Conservation (phyloP, 2,329 filamentous ascomycete species). For the Aspergillus fumigatus region DNA sequence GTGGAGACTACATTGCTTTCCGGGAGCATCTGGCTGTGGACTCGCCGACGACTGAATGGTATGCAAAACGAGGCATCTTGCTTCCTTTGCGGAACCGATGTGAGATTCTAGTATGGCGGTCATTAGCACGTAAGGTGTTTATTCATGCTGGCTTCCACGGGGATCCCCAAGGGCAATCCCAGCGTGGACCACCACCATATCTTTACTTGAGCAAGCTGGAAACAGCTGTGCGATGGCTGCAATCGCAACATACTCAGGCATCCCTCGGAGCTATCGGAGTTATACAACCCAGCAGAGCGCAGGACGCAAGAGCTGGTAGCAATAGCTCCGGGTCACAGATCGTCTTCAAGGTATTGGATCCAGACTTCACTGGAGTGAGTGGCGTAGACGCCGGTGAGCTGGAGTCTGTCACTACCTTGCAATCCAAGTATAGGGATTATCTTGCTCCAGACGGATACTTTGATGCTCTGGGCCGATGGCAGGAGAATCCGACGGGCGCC, state of each 20-base stretch:
- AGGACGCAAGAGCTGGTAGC: constrained; percentile 8
- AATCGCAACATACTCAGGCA: constrained; percentile 36
- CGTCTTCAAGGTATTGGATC: constrained; percentile 27
- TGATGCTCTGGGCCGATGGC: constrained; percentile 26
- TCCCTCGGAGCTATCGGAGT: constrained; percentile 2
- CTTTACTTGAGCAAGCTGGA: constrained; percentile 68
- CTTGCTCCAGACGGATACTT: constrained; percentile 32
- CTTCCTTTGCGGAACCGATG: constrained; percentile 72
- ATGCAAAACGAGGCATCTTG: constrained; percentile 70
- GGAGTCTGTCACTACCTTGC: constrained; percentile 8
- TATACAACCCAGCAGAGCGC: not conserved
- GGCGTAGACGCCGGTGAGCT: constrained; percentile 5
- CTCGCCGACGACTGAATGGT: constrained; percentile 61
- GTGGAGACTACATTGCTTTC: constrained; percentile 71
- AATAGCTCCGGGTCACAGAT: constrained; percentile 25
- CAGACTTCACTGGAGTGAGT: constrained; percentile 27
- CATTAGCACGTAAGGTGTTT: constrained; percentile 72
- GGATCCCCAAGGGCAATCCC: constrained; percentile 32
- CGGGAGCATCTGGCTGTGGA: constrained; percentile 60
- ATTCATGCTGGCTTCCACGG: constrained; percentile 71
- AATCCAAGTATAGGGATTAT: constrained; percentile 33
- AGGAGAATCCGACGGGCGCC: constrained; percentile 19
- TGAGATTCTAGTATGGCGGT: constrained; percentile 79
- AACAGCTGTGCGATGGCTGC: constrained; percentile 59
- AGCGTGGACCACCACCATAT: constrained; percentile 61